phyloP scores from a whole-genome alignment of 176 grass and related monocot species.

The Aegilops umbellulata region DNA sequence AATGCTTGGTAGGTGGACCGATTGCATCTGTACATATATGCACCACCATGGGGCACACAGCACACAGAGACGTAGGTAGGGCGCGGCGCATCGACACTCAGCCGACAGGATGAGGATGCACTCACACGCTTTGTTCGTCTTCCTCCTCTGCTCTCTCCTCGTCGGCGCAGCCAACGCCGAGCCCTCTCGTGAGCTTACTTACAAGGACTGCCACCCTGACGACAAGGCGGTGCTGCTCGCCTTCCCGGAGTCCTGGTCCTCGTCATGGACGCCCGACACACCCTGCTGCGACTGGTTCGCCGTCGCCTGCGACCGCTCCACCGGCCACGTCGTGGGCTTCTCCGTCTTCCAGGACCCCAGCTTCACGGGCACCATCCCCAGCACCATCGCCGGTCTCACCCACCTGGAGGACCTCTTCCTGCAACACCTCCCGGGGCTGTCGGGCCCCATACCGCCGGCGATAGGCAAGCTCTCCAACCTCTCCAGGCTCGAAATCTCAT shows the following conservation, averaged over 20 bases:
- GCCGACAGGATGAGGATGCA: not conserved
- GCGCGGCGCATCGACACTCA: no score
- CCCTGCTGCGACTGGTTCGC: conserved; percentile 54
- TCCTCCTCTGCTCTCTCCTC: not conserved
- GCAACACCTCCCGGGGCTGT: conserved; percentile 33
- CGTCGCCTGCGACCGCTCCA: conserved; percentile 23
- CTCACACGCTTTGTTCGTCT: not conserved
- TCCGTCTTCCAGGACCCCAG: conserved; percentile 36
- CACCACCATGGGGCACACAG: no score
- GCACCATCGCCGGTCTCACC: conserved; percentile 35
- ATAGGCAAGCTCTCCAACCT: not conserved
- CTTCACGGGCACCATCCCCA: conserved; percentile 34
- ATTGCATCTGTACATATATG: no score
- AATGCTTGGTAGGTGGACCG: no score
- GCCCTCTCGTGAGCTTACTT: not conserved
- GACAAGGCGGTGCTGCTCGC: not conserved
- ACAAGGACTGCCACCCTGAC: not conserved
- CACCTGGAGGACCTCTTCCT: conserved; percentile 20
- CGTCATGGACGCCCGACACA: not conserved
- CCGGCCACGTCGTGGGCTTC: conserved; percentile 38
- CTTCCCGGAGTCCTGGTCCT: not conserved
- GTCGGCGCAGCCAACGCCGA: not conserved
- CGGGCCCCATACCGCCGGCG: not conserved
- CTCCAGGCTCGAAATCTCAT: not conserved
- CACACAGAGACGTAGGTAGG: no score